Conservation (phyloP, 768 basidiomycete species). For the Tylopilus intermedius region DNA sequence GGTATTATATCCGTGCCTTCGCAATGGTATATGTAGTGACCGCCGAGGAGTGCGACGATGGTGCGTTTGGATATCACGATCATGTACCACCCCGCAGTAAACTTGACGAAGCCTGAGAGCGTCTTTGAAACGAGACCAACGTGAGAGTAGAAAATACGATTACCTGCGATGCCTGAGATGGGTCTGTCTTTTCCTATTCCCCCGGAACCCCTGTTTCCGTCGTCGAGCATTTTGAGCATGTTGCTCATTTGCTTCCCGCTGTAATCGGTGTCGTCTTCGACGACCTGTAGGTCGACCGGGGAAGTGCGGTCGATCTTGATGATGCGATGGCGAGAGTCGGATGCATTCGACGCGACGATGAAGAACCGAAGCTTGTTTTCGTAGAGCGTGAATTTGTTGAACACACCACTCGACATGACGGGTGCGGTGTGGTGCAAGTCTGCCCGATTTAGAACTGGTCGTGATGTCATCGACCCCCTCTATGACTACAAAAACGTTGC, state of each 20-base stretch:
- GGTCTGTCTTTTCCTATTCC: conserved; percentile 75
- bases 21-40: conserved; percentile 95
- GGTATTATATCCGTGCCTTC: conserved; percentile 85
- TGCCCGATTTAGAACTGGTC: conserved; percentile 4
- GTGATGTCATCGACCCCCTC: conserved; percentile 26
- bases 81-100: conserved; percentile 96
- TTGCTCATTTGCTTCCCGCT: conserved; percentile 84
- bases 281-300: conserved; percentile 65
- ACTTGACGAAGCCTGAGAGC: conserved; percentile 74
- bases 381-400: conserved; percentile 88
- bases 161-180: conserved; percentile 83
- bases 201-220: conserved; percentile 86
- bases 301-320: conserved; percentile 90
- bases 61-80: conserved; percentile 85
- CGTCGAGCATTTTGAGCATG: conserved; percentile 91
- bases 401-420: conserved; percentile 7
- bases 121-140: neutral
- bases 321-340: conserved; percentile 84
- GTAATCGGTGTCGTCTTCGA: conserved; percentile 88
- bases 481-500: neutral
- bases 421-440: no score
- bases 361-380: conserved; percentile 90
- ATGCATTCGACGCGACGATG: conserved; percentile 85
- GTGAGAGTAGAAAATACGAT: conserved; percentile 9
- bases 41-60: conserved; percentile 89